phyloP scores from a whole-genome alignment of 352 stramenopile genomes.

The Halophytophthora polymorphica region DNA sequence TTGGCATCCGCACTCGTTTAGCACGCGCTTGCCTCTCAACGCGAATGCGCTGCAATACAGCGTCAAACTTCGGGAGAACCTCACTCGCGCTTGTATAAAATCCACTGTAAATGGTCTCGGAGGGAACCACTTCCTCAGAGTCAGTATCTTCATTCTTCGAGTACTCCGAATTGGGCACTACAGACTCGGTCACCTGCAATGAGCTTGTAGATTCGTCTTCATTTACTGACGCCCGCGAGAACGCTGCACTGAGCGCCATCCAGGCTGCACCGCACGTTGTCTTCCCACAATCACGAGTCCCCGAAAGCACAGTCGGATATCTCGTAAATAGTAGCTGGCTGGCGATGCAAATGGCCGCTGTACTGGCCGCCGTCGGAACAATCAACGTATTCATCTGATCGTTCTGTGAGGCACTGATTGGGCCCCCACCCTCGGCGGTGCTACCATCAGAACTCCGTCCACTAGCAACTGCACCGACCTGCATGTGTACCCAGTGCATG shows the following conservation, averaged over 20 bases:
- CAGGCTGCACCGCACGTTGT: slow-evolving; percentile 32
- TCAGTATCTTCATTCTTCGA: not conserved
- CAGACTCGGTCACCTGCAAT: not conserved
- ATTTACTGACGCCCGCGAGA: slow-evolving; percentile 7
- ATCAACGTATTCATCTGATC: slow-evolving; percentile 4
- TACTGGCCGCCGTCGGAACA: slow-evolving; percentile 35
- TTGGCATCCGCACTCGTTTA: not conserved
- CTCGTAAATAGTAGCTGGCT: slow-evolving; percentile 42
- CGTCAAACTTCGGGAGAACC: slow-evolving; percentile 13
- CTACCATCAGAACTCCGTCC: not conserved
- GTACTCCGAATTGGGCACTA: not conserved
- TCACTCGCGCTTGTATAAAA: slow-evolving; percentile 21
- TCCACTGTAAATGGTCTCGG: slow-evolving; percentile 14
- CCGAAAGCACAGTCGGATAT: slow-evolving; percentile 38
- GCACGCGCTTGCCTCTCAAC: slow-evolving; percentile 4
- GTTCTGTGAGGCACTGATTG: not conserved
- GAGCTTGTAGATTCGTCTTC: no score
- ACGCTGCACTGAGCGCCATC: slow-evolving; percentile 18
- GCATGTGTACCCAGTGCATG: slow-evolving; percentile 36
- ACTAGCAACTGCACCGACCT: slow-evolving; percentile 11
- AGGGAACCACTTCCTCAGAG: not conserved
- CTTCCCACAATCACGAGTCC: slow-evolving; percentile 47
- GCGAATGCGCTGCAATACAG: slow-evolving; percentile 16
- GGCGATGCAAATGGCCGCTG: slow-evolving; percentile 38
- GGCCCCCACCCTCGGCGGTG: no score